Percentiles rank a stretch among this genome's conserved stretches.
Evolutionary conservation across 1,139 yeast genomes (phyloP).

Genomic region (Yamadazyma blattariae): DNA sequence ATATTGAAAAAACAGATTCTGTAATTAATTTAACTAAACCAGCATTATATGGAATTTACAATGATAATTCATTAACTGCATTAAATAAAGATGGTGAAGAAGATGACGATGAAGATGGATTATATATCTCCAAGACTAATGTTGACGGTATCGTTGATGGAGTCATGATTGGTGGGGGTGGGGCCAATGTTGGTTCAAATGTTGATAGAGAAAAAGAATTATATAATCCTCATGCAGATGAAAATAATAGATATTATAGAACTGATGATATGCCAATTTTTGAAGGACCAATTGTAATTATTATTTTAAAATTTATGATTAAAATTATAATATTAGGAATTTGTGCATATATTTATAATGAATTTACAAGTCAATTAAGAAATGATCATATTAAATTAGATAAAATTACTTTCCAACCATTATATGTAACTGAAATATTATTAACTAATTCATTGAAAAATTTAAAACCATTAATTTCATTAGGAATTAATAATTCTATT

Average conservation of each 20-base stretch:
- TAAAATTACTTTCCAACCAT: conserved; percentile 29
- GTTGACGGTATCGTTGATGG: not conserved
- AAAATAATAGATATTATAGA: too few species aligned
- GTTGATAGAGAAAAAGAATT: not conserved
- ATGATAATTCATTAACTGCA: conserved; percentile 35
- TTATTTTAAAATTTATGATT: conserved; percentile 10
- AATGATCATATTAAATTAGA: conserved; percentile 43
- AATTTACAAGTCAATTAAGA: conserved; percentile 48
- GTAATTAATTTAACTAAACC: conserved; percentile 48
- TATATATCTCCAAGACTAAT: conserved; percentile 5
- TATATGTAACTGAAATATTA: conserved; percentile 32
- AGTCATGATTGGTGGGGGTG: too few species aligned
- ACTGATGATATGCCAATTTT: conserved; percentile 4
- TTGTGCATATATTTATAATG: conserved; percentile 50
- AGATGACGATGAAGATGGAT: conserved; percentile 10
- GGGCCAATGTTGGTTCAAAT: not conserved
- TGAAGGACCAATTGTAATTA: conserved; percentile 10
- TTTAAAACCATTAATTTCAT: conserved; percentile 21
- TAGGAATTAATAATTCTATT: conserved; percentile 4
- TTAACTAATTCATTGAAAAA: conserved; percentile 30
- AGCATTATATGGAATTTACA: conserved; percentile 47
- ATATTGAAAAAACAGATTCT: conserved; percentile 42
- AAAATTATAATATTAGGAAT: conserved; percentile 35
- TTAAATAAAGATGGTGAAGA: conserved; percentile 32
- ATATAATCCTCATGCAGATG: too few species aligned